phyloP scores from a whole-genome alignment of 2,329 filamentous ascomycete species.

The Hirsutella thompsonii region DNA sequence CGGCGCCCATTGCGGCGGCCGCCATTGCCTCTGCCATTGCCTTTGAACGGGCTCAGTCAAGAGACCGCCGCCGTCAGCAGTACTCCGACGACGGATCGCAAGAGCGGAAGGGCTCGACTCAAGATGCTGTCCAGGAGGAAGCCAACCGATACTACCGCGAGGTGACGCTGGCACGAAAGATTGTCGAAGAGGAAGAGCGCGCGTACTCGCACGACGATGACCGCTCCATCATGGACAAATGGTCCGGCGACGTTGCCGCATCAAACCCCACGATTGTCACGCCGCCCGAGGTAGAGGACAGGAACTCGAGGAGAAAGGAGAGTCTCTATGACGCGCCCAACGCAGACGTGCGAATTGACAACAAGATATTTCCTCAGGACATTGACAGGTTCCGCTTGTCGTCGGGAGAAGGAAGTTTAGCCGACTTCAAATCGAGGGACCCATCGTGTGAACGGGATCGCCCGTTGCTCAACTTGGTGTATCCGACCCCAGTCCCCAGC shows the following conservation, averaged over 20 bases:
- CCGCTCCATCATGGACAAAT: slow-evolving; percentile 42
- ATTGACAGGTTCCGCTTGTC: slow-evolving; percentile 23
- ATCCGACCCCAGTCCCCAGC: slow-evolving; percentile 39
- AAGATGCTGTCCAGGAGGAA: slow-evolving; percentile 37
- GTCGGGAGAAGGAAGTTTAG: slow-evolving; percentile 11
- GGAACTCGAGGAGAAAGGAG: slow-evolving; percentile 22
- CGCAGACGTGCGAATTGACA: slow-evolving; percentile 51
- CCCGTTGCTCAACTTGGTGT: slow-evolving; percentile 47
- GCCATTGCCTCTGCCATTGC: slow-evolving; percentile 34
- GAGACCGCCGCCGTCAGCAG: slow-evolving; percentile 17
- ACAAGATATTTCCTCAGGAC: slow-evolving; percentile 41
- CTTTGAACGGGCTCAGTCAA: slow-evolving; percentile 24
- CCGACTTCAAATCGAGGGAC: slow-evolving; percentile 31
- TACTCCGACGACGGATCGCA: slow-evolving; percentile 20
- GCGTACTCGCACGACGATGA: slow-evolving; percentile 38
- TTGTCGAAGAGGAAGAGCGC: slow-evolving; percentile 38
- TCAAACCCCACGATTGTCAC: slow-evolving; percentile 35
- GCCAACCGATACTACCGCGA: slow-evolving; percentile 47
- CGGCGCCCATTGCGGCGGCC: slow-evolving; percentile 32
- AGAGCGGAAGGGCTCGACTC: slow-evolving; percentile 10
- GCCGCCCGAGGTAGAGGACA: slow-evolving; percentile 37
- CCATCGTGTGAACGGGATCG: slow-evolving; percentile 41
- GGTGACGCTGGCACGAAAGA: slow-evolving; percentile 37
- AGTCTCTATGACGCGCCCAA: slow-evolving; percentile 44
- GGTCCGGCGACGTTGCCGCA: slow-evolving; percentile 24